Base-by-base conservation (phyloP, 2,329 filamentous ascomycete genomes). In the Pseudopyricularia cyperi region DNA sequence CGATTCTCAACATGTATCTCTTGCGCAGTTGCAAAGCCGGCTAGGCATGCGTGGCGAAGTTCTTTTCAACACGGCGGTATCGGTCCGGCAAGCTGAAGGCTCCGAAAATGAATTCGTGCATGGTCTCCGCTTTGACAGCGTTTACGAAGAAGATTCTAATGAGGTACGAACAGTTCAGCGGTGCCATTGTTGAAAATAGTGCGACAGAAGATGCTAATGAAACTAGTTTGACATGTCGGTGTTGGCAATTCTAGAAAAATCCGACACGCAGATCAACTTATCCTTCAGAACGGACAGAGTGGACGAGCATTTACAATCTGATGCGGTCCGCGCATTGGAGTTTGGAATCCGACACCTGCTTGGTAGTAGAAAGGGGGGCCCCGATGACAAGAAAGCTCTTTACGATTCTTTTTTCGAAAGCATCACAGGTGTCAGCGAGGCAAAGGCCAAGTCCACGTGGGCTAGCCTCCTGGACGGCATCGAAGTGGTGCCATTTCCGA, bases 11-110 rank as follows among this genome's bases (percentile, higher is more conserved):
- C 49, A 51, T 12, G 22, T 37, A 8, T 22, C 26, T 11, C 37
- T 51, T 8, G 28, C 28, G 8, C 26, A 46, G 22, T 32, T 51
- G n/a, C 12, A 14, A n/a, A 35, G 52, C 26, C 39, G 51, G 2
- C 35, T 56, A 22, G 48, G 39, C 11, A 26, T 54, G n/a, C 51
- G 51, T 4, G 51, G 51, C 2, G 50, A 44, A 8, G 14, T 44
- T 15, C 17, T 56, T 24, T 56, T 56, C 22, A 56, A 56, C 26
- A 47, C 46, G 6, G 46, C 46, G 14, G 26, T 47, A 14, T n/a
- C 46, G 4, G 26, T 33, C 26, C 46, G 30, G 7, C 26, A 32
- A 15, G 12, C 14, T 3, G 8, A 26, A 8, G 11, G 12, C 7
- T 30, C 44, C 3, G 46, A 30, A 8, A 9, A 30, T n/a, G 15